Percentiles rank a stretch among this genome's conserved stretches.
Evolutionary conservation across 2,329 filamentous ascomycete species (phyloP).

Genomic region (Cercospora sp.): DNA sequence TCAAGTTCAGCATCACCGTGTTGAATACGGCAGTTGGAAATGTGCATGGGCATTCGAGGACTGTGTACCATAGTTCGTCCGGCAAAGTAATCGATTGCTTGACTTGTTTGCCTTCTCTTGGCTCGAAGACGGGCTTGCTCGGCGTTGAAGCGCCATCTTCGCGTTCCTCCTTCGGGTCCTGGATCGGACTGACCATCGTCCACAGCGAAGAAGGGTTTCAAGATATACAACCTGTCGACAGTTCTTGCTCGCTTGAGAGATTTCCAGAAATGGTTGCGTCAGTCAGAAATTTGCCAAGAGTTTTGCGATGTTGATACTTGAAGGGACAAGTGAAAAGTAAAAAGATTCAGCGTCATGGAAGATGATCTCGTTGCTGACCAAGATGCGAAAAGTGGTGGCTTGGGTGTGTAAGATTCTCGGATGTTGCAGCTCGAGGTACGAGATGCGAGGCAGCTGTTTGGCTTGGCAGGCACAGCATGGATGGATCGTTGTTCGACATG

Average conservation of each 20-base stretch:
- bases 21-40: slow-evolving; percentile 66
- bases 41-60: slow-evolving; percentile 49
- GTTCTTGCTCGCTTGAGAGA: neutral
- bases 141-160: neutral
- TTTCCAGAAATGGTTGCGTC: neutral
- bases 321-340: neutral
- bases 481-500: neutral
- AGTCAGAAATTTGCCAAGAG: neutral
- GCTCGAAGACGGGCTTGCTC: slow-evolving; percentile 32
- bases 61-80: slow-evolving; percentile 33
- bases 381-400: neutral
- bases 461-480: neutral
- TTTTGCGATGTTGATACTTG: neutral
- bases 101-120: slow-evolving; percentile 36
- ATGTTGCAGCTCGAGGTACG: neutral
- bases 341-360: neutral
- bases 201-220: neutral
- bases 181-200: neutral
- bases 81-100: slow-evolving; percentile 23
- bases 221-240: neutral
- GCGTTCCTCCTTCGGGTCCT: neutral
- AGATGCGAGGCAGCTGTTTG: neutral
- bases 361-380: neutral
- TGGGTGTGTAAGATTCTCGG: neutral
- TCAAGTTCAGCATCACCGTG: slow-evolving; percentile 69